Base-by-base conservation (phyloP, 208 protist genomes). In the Zelonia costaricensis region DNA sequence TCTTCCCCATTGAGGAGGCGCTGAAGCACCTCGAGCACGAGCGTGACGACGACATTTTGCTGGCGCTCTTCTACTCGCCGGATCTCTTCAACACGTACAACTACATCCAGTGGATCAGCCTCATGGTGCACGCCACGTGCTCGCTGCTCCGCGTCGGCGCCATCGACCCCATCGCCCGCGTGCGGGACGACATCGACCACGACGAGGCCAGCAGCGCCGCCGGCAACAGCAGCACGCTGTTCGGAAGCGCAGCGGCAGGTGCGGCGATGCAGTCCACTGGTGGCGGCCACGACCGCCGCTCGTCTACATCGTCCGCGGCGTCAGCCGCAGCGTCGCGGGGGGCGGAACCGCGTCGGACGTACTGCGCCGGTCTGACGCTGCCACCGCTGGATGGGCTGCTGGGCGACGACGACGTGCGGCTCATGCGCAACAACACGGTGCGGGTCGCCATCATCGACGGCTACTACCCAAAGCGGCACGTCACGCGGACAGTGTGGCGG, bases 51-150 rank as follows among this genome's bases (percentile, higher is more conserved):
- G 51, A 56, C 12, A 51, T 31, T n/a, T 36, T 69, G 5, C 43
- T 88, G 5, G 58, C 69, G 3, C 64, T 88, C 25, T 69, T 88
- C 53, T 88, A 88, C 64, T 77, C 82, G 3, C 82, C 82, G 2
- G 61, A 88, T 31, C 15, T 82, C 1, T 88, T 88, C 56, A 77
- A 70, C 15, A 53, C 71, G 31, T 75, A 77, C 68, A 75, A 88
- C 54, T 88, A 80, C 55, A 51, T 74, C 3, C 74, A 78, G 45
- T 76, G 74, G 74, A 64, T 88, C 2, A 22, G 55, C 22, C 31
- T 80, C 13, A 63, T 70, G 69, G 68, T 73, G 33, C 57, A 63
- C 22, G 25, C 68, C 0, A 63, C 64, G 12, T 67, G 61, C 36
- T 45, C 56, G 45, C 42, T 83, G 38, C 45, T 72, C 43, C 45